Base-by-base conservation (phyloP, 75 land plant species). In the Azolla pinnata region DNA sequence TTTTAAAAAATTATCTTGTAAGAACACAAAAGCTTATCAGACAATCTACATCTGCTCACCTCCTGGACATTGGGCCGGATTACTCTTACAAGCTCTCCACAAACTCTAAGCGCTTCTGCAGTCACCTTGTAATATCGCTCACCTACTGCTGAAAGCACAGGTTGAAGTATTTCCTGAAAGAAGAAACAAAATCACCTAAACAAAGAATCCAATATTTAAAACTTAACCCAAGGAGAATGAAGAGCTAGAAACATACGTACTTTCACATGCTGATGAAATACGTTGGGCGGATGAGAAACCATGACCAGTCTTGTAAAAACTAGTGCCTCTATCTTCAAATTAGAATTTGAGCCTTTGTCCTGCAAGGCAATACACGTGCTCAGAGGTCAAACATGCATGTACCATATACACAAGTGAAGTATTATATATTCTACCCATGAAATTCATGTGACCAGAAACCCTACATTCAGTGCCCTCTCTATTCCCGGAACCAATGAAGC, bases 41-140 rank as follows among this genome's bases (percentile, higher is more conserved):
- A 46, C n/a, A 35, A 35, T 5, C 40, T 12, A 5, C 12, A 35
- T 35, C 5, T 12, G 17, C 67, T 71, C 46, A 73, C 71, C 29
- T 73, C 74, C 67, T 73, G 67, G 64, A 77, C 57, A 63, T 57
- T 70, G 38, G 98, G 98, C 8, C 98, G 98, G 17, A 93, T 65
- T 35, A 86, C 85, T 59, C 80, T 87, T 21, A 93, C 90, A 62
- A 93, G 83, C 74, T 88, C 98, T 44, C 98, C 98, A 79, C 98
- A 89, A 18, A 93, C 98, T 58, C 96, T 65, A 26, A 93, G 64
- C 62, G 98, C 98, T 45, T 93, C 98, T 44, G 98, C 98, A 62
- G 98, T 89, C 49, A 93, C 98, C 57, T 93, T 93, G 64, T 93
- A 93, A 61, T 93, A 93, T 28, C 98, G 74, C 61, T 93, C 98